Conservation (phyloP, 1,284 basidiomycete genomes). For the Serendipita sp. region DNA sequence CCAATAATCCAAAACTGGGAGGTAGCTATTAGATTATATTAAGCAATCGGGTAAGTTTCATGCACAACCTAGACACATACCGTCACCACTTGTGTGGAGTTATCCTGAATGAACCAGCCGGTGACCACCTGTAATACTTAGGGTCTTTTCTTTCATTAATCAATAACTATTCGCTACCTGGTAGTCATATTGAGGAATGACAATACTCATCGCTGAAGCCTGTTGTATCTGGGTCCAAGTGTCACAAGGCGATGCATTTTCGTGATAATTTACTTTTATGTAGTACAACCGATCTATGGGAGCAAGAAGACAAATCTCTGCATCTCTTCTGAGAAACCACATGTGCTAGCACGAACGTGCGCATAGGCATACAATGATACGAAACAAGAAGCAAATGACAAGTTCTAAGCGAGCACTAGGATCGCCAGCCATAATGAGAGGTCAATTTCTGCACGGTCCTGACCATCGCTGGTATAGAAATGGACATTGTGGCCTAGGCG, state of each 20-base stretch:
- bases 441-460: neutral
- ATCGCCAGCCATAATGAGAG: neutral
- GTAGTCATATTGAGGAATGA: slow-evolving; percentile 4
- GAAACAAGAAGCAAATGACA: too few species aligned
- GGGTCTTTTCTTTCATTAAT: neutral
- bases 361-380: neutral
- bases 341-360: neutral
- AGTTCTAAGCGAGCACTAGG: neutral
- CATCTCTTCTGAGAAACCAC: too few species aligned
- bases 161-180: neutral
- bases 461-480: neutral
- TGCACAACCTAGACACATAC: neutral
- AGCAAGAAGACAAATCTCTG: too few species aligned
- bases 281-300: neutral
- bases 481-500: neutral
- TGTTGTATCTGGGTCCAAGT: neutral
- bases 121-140: neutral
- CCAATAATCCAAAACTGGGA: slow-evolving; percentile 45
- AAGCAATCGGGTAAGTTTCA: neutral
- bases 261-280: neutral
- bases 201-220: neutral
- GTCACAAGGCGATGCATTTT: neutral
- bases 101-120: slow-evolving; percentile 4
- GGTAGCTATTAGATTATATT: slow-evolving; percentile 31
- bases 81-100: neutral